These are phyloP conservation scores for Nicotiana undulata DNA, from an alignment of 257 asterid species.

Conservation along the genomic window DNA sequence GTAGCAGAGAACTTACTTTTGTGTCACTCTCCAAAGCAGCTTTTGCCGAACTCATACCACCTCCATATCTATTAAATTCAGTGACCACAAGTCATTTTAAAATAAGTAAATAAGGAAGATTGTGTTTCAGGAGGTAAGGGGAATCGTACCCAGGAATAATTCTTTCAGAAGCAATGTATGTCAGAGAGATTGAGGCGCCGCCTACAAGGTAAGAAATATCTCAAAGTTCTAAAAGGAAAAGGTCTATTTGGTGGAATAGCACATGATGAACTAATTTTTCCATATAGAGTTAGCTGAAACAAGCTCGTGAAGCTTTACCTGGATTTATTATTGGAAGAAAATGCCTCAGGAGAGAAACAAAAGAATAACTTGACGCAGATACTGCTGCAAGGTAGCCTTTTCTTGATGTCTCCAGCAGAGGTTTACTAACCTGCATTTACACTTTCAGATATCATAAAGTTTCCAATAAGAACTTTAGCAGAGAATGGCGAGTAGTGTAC, in stretches of 20 bases:
- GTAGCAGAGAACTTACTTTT: slow-evolving; percentile 31
- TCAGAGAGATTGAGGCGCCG: slow-evolving; percentile 83
- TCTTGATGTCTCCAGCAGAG: slow-evolving; percentile 81
- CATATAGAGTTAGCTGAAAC: neutral
- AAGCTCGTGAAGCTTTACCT: slow-evolving; percentile 24
- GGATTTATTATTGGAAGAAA: slow-evolving; percentile 84
- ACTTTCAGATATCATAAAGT: neutral
- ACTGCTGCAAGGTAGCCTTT: slow-evolving; percentile 80
- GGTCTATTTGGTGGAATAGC: neutral
- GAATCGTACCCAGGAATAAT: slow-evolving; percentile 75
- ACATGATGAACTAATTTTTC: neutral
- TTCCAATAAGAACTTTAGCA: neutral
- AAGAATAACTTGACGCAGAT: slow-evolving; percentile 90
- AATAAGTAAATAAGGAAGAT: neutral
- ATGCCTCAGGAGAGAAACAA: slow-evolving; percentile 68
- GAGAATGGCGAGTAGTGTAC: slow-evolving; percentile 19
- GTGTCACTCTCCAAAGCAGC: slow-evolving; percentile 97
- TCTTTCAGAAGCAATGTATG: slow-evolving; percentile 91
- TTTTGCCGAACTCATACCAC: slow-evolving; percentile 94
- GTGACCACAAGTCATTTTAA: neutral
- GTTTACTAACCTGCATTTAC: slow-evolving; percentile 57
- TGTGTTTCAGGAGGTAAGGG: neutral
- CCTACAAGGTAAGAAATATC: slow-evolving; percentile 34
- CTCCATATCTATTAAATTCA: slow-evolving; percentile 61
- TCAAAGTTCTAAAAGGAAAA: neutral